phyloP scores from a whole-genome alignment of 1,284 basidiomycete species.

The Rhodotorula sp. region DNA sequence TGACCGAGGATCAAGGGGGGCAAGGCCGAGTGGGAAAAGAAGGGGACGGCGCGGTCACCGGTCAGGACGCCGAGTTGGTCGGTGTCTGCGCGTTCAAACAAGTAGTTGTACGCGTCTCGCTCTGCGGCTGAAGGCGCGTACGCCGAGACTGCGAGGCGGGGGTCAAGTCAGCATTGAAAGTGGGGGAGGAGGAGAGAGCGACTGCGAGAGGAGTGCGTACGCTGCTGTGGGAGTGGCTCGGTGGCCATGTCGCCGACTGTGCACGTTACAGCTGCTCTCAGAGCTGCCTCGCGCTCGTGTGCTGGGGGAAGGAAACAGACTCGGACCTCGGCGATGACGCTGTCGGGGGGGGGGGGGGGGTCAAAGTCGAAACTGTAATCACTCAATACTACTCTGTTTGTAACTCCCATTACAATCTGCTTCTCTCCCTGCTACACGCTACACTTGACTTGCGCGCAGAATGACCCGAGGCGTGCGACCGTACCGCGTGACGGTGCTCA shows the following conservation, averaged over 20 bases:
- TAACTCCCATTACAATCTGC: no score
- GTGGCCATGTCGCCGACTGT: conserved; percentile 5
- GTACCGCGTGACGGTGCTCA: background rate
- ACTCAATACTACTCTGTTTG: no score
- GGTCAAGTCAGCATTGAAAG: conserved; percentile 5
- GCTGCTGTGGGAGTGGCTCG: conserved; percentile 25
- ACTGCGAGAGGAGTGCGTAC: conserved; percentile 3
- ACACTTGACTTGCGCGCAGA: background rate
- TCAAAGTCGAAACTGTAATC: no score
- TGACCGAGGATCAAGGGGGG: conserved; percentile 77
- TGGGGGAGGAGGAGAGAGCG: background rate
- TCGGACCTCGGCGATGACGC: no score
- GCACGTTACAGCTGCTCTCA: no score
- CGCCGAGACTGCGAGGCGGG: conserved; percentile 17
- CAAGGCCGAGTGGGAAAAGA: conserved; percentile 52
- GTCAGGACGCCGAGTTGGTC: conserved; percentile 45
- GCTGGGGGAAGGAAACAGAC: no score
- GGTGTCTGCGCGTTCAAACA: conserved; percentile 41
- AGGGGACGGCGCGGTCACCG: conserved; percentile 46
- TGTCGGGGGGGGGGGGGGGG: no score
- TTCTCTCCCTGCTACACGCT: background rate
- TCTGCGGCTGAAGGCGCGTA: conserved; percentile 25
- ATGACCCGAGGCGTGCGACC: background rate
- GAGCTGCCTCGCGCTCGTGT: background rate
- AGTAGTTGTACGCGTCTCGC: conserved; percentile 22